Conservation (phyloP, 345 rosid species). For the Salix dunnii region DNA sequence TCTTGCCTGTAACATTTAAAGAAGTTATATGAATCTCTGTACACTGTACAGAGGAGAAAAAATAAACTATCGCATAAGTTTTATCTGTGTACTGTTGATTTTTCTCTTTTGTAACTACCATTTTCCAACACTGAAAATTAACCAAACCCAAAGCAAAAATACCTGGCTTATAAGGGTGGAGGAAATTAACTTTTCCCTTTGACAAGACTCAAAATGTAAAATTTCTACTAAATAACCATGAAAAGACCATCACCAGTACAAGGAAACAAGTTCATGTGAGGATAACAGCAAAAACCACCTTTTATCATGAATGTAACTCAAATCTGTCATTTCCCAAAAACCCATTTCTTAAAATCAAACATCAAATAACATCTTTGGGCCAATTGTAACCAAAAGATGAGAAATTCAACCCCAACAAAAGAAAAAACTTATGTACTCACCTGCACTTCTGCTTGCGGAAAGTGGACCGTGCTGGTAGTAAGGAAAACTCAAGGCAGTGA, state of each 20-base stretch:
- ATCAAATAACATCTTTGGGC: neutral
- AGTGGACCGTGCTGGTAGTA: slow-evolving; percentile 26
- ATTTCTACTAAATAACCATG: slow-evolving; percentile 10
- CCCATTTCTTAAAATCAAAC: slow-evolving; percentile 17
- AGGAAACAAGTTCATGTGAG: neutral
- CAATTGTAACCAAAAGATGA: neutral
- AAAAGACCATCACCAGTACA: slow-evolving; percentile 18
- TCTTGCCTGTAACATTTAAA: slow-evolving; percentile 10
- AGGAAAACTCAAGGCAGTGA: slow-evolving; percentile 20
- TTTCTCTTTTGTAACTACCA: neutral
- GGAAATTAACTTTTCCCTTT: neutral
- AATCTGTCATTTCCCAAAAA: slow-evolving; percentile 14
- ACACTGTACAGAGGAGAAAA: no score
- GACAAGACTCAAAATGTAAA: slow-evolving; percentile 20
- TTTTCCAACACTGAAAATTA: neutral
- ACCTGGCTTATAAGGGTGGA: neutral
- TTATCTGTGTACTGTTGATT: neutral
- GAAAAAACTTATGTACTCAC: slow-evolving; percentile 16
- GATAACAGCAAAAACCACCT: slow-evolving; percentile 2
- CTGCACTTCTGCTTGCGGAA: slow-evolving; percentile 36
- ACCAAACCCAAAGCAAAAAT: slow-evolving; percentile 8
- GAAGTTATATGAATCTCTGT: neutral
- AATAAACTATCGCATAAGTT: neutral
- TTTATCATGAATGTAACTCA: slow-evolving; percentile 5
- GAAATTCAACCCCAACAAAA: slow-evolving; percentile 1